phyloP scores from a whole-genome alignment of 1,139 yeast genomes.

The Nematodospora anomalae region DNA sequence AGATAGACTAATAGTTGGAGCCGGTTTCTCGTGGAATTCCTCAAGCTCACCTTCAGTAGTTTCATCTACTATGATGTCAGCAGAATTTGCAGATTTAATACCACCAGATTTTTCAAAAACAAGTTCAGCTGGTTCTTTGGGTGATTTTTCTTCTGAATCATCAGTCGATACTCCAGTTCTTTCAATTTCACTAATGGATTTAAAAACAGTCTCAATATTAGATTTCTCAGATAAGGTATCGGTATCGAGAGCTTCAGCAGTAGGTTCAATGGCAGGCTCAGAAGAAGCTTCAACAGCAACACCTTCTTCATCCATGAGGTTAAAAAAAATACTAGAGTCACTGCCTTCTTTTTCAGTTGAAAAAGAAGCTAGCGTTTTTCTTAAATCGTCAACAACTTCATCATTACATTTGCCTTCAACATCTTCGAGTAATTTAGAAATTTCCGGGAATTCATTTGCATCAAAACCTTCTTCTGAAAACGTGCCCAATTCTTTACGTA shows the following conservation, averaged over 20 bases:
- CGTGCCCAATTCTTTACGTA: constrained; percentile 21
- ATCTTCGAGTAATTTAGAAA: constrained; percentile 11
- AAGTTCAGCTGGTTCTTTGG: neutral
- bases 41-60: constrained; percentile 1
- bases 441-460: constrained; percentile 16
- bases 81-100: neutral
- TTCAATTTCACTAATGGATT: no score
- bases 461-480: constrained; percentile 23
- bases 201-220: neutral
- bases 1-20: constrained; percentile 4
- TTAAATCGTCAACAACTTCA: constrained; percentile 8
- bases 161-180: neutral
- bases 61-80: neutral
- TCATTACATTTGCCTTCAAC: constrained; percentile 7
- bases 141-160: neutral
- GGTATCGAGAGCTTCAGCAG: neutral
- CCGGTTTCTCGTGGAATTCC: neutral
- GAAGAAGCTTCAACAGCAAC: neutral
- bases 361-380: constrained; percentile 9
- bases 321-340: neutral
- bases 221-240: no score
- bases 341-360: constrained; percentile 1
- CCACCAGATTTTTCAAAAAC: no score
- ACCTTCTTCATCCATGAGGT: constrained; percentile 1
- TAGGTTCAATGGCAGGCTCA: no score